Evolutionary conservation across 2,329 filamentous ascomycete genomes (phyloP).

Genomic region (Beauveria sp.): DNA sequence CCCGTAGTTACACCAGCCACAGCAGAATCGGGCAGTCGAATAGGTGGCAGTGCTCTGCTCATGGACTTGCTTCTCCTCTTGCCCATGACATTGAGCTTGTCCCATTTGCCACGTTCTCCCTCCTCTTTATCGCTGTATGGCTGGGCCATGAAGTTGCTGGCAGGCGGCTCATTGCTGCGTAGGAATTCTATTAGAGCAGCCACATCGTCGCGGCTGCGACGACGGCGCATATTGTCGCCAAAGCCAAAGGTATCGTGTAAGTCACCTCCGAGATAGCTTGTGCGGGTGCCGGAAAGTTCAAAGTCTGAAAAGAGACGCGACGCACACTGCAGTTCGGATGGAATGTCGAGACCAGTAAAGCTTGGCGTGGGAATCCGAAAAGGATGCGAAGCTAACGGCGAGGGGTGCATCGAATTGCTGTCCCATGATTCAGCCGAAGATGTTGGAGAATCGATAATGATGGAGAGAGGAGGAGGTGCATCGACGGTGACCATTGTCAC

Average conservation of each 20-base stretch:
- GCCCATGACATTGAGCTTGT: slow-evolving; percentile 31
- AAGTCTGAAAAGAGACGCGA: slow-evolving; percentile 1
- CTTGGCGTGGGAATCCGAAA: slow-evolving; percentile 4
- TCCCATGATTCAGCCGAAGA: slow-evolving; percentile 7
- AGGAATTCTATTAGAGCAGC: slow-evolving; percentile 41
- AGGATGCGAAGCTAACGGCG: slow-evolving; percentile 11
- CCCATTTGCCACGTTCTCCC: slow-evolving; percentile 32
- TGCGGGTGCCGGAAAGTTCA: slow-evolving; percentile 1
- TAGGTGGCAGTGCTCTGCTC: slow-evolving; percentile 22
- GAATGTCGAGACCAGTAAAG: slow-evolving; percentile 10
- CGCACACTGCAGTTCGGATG: background rate
- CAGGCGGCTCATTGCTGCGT: slow-evolving; percentile 39
- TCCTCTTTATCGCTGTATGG: slow-evolving; percentile 22
- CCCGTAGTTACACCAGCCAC: slow-evolving; percentile 45
- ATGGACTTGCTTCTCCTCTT: slow-evolving; percentile 29
- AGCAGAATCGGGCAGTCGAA: slow-evolving; percentile 46
- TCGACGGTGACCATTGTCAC: background rate
- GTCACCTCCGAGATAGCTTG: slow-evolving; percentile 12
- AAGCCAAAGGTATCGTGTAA: background rate
- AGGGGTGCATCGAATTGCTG: slow-evolving; percentile 7
- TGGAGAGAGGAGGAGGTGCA: slow-evolving; percentile 1
- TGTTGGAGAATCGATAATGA: slow-evolving; percentile 1
- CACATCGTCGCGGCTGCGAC: slow-evolving; percentile 20
- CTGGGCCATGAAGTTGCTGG: slow-evolving; percentile 42
- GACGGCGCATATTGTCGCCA: background rate